Evolutionary conservation across 1,139 yeast species (phyloP).

Genomic region (Hyphopichia pseudoburtonii): DNA sequence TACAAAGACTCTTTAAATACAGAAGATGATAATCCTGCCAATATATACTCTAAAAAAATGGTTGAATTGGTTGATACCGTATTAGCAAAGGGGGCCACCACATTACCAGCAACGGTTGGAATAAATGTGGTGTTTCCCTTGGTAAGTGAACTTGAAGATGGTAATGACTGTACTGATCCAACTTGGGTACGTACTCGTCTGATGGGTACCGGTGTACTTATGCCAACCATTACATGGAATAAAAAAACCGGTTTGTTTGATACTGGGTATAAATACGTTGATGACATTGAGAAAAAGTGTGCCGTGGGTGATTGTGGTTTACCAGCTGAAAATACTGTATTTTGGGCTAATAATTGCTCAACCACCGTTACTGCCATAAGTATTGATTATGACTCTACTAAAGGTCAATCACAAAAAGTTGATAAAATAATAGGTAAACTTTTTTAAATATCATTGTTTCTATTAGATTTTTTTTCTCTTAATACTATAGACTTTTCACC

Average conservation of each 20-base stretch:
- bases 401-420: constrained; percentile 25
- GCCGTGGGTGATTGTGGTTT: constrained; percentile 33
- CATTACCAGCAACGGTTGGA: constrained; percentile 47
- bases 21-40: constrained; percentile 31
- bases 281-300: constrained; percentile 8
- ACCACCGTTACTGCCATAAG: constrained; percentile 39
- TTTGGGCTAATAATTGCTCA: constrained; percentile 26
- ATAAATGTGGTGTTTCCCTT: constrained; percentile 49
- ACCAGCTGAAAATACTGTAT: constrained; percentile 34
- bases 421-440: constrained; percentile 6
- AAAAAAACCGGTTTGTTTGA: constrained; percentile 10
- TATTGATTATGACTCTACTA: constrained; percentile 43
- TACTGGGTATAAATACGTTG: constrained; percentile 8
- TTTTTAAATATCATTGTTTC: background rate
- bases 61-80: constrained; percentile 40
- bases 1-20: constrained; percentile 35
- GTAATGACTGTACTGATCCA: constrained; percentile 38
- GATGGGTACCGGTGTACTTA: constrained; percentile 34
- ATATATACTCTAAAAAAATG: constrained; percentile 41
- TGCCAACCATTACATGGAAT: constrained; percentile 29
- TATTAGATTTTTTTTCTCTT: no score
- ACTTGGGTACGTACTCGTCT: constrained; percentile 38
- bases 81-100: constrained; percentile 26
- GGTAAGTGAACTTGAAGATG: constrained; percentile 27
- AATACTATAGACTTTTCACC: no score